Conservation (phyloP, 2,329 filamentous ascomycete species). For the Talaromyces sp. region DNA sequence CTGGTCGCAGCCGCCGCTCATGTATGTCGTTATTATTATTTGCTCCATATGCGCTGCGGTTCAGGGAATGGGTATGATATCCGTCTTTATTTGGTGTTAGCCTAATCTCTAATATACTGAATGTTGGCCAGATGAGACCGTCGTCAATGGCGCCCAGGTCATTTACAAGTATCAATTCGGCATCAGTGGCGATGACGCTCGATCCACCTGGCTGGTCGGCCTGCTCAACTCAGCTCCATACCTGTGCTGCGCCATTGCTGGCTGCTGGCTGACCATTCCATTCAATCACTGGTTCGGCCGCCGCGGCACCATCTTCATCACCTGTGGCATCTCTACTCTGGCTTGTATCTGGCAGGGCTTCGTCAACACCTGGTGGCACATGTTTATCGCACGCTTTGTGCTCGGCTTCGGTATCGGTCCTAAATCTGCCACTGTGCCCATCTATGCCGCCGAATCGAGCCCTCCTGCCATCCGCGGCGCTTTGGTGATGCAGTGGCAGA, state of each 20-base stretch:
- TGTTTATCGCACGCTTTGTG: constrained; percentile 64
- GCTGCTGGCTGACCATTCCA: constrained; percentile 69
- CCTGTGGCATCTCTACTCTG: constrained; percentile 62
- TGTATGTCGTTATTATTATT: constrained; percentile 61
- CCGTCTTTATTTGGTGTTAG: neutral
- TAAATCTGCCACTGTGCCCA: constrained; percentile 68
- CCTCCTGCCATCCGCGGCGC: constrained; percentile 65
- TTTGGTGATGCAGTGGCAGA: constrained; percentile 78
- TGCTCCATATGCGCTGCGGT: constrained; percentile 65
- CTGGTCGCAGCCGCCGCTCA: constrained; percentile 61
- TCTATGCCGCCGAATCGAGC: constrained; percentile 69
- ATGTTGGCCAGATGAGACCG: constrained; percentile 54
- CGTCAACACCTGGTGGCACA: constrained; percentile 64
- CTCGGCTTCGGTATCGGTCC: constrained; percentile 73
- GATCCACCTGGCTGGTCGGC: constrained; percentile 55
- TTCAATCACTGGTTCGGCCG: constrained; percentile 66
- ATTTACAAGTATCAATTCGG: constrained; percentile 59
- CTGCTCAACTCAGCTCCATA: constrained; percentile 54
- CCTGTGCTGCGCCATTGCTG: constrained; percentile 61
- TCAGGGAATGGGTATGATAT: constrained; percentile 56
- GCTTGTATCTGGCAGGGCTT: constrained; percentile 55
- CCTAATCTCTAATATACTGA: neutral
- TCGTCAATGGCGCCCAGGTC: constrained; percentile 62
- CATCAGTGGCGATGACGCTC: constrained; percentile 44
- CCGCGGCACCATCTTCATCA: constrained; percentile 68